phyloP scores from a whole-genome alignment of 2,329 filamentous ascomycete species.

The Corinectria fuckeliana region DNA sequence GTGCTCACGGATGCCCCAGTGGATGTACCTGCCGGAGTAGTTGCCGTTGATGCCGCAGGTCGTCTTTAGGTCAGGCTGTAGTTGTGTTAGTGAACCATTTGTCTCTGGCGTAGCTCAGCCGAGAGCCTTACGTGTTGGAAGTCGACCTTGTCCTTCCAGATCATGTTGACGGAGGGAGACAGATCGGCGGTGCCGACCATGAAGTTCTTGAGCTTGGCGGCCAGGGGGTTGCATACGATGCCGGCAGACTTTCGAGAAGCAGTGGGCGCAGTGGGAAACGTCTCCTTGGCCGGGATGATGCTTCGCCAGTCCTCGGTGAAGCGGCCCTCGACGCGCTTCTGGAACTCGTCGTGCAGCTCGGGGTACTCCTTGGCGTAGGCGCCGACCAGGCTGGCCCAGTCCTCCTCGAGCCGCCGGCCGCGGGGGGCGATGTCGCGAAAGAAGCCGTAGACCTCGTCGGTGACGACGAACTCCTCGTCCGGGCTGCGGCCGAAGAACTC shows the following conservation, averaged over 20 bases:
- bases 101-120: neutral
- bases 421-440: constrained; percentile 53
- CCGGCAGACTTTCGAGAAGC: constrained; percentile 58
- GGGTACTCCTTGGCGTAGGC: constrained; percentile 54
- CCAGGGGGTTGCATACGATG: constrained; percentile 57
- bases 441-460: constrained; percentile 57
- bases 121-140: constrained; percentile 50
- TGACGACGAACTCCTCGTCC: constrained; percentile 45
- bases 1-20: constrained; percentile 67
- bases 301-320: constrained; percentile 56
- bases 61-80: constrained; percentile 46
- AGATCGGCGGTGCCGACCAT: constrained; percentile 63
- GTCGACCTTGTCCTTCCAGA: constrained; percentile 58
- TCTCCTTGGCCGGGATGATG: constrained; percentile 52
- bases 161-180: constrained; percentile 61
- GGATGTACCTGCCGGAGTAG: constrained; percentile 62
- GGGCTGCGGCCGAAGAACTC: constrained; percentile 42
- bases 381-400: constrained; percentile 53
- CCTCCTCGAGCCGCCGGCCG: constrained; percentile 52
- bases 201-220: constrained; percentile 52
- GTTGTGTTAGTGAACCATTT: neutral
- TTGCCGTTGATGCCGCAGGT: constrained; percentile 60
- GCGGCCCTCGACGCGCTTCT: constrained; percentile 53
- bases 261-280: constrained; percentile 54
- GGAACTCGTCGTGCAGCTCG: constrained; percentile 57